A percentile compares a stretch with the other conserved stretches of the same genome.
phyloP scores from a whole-genome alignment of 1,284 basidiomycete species.

The Moniliella sp. region DNA sequence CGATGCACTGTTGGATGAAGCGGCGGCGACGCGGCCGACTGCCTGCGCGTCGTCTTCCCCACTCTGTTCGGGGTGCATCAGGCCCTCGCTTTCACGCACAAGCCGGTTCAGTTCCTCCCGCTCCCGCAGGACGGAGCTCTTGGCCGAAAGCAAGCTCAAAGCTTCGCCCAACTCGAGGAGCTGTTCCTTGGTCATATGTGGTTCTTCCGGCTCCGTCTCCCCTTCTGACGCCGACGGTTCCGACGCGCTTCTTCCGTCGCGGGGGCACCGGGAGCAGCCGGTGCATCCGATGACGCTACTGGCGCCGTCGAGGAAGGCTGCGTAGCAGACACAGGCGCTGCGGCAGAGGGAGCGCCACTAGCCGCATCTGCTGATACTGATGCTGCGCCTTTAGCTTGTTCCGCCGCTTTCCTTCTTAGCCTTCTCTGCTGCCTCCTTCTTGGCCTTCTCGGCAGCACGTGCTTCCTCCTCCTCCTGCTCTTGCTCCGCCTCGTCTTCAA shows the following conservation, averaged over 20 bases:
- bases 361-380: not conserved
- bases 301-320: too few species aligned
- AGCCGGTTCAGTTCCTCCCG: conserved; percentile 67
- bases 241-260: conserved; percentile 2
- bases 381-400: conserved; percentile 4
- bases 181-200: conserved; percentile 90
- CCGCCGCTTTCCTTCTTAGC: conserved; percentile 9
- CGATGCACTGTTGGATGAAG: not conserved
- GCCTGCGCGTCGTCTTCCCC: not conserved
- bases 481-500: conserved; percentile 94
- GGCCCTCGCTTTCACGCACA: conserved; percentile 49
- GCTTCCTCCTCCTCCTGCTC: conserved; percentile 76
- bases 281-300: too few species aligned
- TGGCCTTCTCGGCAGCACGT: conserved; percentile 36
- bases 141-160: conserved; percentile 69
- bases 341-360: not conserved
- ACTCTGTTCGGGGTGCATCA: conserved; percentile 3
- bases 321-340: not conserved
- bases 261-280: conserved; percentile 7
- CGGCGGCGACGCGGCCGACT: not conserved
- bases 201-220: conserved; percentile 47
- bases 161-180: conserved; percentile 81
- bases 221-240: too few species aligned
- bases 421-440: conserved; percentile 17
- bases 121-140: conserved; percentile 90